These are phyloP conservation scores for Neurospora africana DNA, from an alignment of 495 filamentous ascomycete species.

Conservation along the genomic window DNA sequence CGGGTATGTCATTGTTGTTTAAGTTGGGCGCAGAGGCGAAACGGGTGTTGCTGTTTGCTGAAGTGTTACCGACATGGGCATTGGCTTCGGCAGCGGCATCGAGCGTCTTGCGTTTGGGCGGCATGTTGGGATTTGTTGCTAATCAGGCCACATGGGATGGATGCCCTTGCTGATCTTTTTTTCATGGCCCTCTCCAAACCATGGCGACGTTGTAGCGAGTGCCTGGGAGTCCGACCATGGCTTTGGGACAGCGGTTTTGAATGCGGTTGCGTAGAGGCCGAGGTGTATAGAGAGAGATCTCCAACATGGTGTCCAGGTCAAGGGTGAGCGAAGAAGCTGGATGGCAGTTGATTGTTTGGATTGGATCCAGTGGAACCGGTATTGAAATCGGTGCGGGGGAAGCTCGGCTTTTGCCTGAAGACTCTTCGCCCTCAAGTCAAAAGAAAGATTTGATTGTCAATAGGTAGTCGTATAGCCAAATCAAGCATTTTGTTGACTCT, in stretches of 20 bases:
- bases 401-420: not conserved
- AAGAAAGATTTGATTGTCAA: too few species aligned
- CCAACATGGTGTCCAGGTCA: not conserved
- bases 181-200: slow-evolving; percentile 1
- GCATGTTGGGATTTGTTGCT: slow-evolving; percentile 5
- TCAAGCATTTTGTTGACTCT: not conserved
- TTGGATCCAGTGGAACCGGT: not conserved
- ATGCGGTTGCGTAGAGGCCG: not conserved
- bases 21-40: not conserved
- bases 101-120: slow-evolving; percentile 13
- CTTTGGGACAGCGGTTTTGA: not conserved
- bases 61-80: not conserved
- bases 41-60: not conserved
- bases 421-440: too few species aligned
- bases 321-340: not conserved
- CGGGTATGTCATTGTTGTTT: slow-evolving; percentile 9
- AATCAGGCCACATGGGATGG: not conserved
- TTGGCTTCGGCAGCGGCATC: slow-evolving; percentile 4
- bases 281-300: not conserved
- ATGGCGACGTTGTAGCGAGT: not conserved
- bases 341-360: not conserved
- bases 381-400: not conserved
- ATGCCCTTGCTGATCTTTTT: not conserved
- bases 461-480: too few species aligned
- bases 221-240: not conserved